Evolutionary conservation across 108 stramenopile genomes (phyloP), one percentile per base, ranked within the genome.

Genomic region (Skeletonema marinoi): DNA sequence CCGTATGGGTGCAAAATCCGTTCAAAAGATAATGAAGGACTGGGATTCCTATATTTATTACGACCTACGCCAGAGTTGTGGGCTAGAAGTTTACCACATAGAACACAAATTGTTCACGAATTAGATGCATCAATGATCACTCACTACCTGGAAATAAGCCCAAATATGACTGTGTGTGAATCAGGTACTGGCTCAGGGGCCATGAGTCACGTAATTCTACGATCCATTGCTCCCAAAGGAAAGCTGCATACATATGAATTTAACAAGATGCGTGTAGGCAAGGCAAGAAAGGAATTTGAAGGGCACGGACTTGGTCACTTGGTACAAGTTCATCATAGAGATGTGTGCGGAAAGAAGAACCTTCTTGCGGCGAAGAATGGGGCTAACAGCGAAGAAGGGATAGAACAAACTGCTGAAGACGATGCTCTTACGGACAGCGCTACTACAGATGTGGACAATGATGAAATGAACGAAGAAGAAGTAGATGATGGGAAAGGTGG

Each of bases 51-150:
- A 14, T 95, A 90, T 63, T 59, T 96, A 31, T 77, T 98, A 32
- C 84, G 89, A 44, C 93, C 96, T 14, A 97, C 98, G 21, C 93
- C 97, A 1, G 98, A 98, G 78, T 67, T 98, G 33, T 98, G 97
- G 97, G 73, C 89, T 33, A 83, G 85, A n/a, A 87, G 84, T 36
- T 63, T 97, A 41, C 86, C 84, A 9, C 95, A 96, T 78, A 86
- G 98, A 41, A 98, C 98, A 8, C 97, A 97, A 70, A 97, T 98
- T 75, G 88, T 97, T 13, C 96, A 97, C 71, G 89, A 92, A 63
- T 69, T 97, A 33, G 96, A 98, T 85, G 88, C 90, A 21, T 81
- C 84, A 54, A 91, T 94, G 85, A 93, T 98, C 44, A 78, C 87
- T 2, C 88, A 86, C 59, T 77, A 94, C 32, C 79, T 98, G 13